Evolutionary conservation across 176 grass and related monocot species (phyloP), one percentile per base, ranked within the genome.

Genomic region (bread wheat (Triticum aestivum)): DNA sequence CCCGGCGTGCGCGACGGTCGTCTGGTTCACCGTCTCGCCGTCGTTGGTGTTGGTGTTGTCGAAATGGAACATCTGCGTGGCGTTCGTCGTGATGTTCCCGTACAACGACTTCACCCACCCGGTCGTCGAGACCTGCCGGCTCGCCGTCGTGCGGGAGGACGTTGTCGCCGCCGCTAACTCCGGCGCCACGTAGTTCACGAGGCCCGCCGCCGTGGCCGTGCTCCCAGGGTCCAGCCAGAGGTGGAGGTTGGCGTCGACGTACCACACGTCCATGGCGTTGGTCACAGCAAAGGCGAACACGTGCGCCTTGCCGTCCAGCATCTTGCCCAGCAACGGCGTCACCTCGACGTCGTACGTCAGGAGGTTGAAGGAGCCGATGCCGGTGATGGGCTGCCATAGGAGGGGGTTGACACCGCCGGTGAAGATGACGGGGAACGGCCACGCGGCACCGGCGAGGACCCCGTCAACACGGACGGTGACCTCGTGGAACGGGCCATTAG

Each of bases 401-500:
- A 62, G n/a, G n/a, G 61, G 61, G 21, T 62, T 11, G n/a, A 62
- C 11, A n/a, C 61, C 20, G n/a, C 61, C 61, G 61, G 61, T 24
- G 61, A 10, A 62, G 61, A 62, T 62, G 21, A 62, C 61, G 21
- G 61, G 61, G 61, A 62, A 62, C 61, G n/a, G 61, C n/a, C 61
- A 62, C n/a, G 77, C 85, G 9, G 89, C 84, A 23, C 89, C 92
- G 2, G 87, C 81, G 34, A 94, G 83, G 14, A 79, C 54, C 6
- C 87, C 87, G 23, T 94, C 92, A 24, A 94, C 65, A 14, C 77
- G 75, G 8, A 85, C 69, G 4, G 70, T 91, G 72, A 94, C 81
- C 84, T 94, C 92, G 64, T 89, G 89, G 71, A 94, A 94, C 56
- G 92, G 84, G 69, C 92, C 87, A 61, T 88, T 89, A 7, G 79